These are phyloP conservation scores for Mycothermus thermophilus DNA, from an alignment of 495 filamentous ascomycete species.

Conservation along the genomic window DNA sequence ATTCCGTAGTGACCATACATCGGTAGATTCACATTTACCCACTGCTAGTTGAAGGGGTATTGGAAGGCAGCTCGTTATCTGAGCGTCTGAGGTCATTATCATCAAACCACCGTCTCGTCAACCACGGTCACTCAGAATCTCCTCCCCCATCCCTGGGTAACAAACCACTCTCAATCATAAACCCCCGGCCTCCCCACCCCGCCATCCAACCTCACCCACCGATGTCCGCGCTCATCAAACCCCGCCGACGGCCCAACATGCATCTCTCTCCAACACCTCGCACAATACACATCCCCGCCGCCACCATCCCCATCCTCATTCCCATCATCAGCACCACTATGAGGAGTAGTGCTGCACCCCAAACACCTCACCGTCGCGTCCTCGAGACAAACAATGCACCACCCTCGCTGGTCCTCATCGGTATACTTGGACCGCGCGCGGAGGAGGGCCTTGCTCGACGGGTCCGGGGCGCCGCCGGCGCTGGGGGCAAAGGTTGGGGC, in stretches of 20 bases:
- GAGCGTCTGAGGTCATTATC: too few relatives aligned
- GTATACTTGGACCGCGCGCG: constrained; percentile 24
- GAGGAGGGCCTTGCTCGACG: not conserved
- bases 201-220: constrained; percentile 26
- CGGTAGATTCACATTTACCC: too few relatives aligned
- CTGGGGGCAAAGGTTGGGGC: constrained; percentile 39
- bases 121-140: too few relatives aligned
- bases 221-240: constrained; percentile 41
- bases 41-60: too few relatives aligned
- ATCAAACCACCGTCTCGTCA: too few relatives aligned
- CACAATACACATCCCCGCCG: constrained; percentile 55
- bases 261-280: constrained; percentile 53
- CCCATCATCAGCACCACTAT: too few relatives aligned
- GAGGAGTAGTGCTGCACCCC: constrained; percentile 52
- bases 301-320: too few relatives aligned
- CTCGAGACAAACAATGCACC: constrained; percentile 58
- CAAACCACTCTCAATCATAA: too few relatives aligned
- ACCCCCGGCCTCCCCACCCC: too few relatives aligned
- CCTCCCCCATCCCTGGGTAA: too few relatives aligned
- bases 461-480: constrained; percentile 5
- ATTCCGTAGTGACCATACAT: too few relatives aligned
- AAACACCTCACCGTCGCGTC: constrained; percentile 48
- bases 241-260: constrained; percentile 45
- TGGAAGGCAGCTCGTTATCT: too few relatives aligned
- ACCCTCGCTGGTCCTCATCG: constrained; percentile 50